These are phyloP conservation scores for Phytopythium kandeliae DNA, from an alignment of 352 stramenopile species.

Conservation along the genomic window DNA sequence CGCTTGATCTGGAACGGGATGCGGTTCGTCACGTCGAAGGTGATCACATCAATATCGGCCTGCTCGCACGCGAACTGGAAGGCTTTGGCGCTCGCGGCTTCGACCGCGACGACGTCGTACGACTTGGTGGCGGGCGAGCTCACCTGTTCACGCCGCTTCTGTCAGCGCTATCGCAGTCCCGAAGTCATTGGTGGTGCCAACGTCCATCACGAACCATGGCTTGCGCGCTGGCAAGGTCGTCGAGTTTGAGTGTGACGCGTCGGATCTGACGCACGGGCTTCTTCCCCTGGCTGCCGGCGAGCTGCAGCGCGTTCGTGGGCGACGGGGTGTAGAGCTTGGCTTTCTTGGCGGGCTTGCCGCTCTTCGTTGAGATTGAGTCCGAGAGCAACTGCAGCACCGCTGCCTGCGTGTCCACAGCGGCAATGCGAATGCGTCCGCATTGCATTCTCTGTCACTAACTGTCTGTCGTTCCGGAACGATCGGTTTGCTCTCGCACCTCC, in stretches of 20 bases:
- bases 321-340: conserved; percentile 53
- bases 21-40: conserved; percentile 75
- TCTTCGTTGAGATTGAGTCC: conserved; percentile 5
- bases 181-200: background rate
- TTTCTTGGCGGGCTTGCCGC: conserved; percentile 48
- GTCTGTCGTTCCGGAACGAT: too few species aligned
- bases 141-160: conserved; percentile 25
- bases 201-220: conserved; percentile 38
- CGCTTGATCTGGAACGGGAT: conserved; percentile 76
- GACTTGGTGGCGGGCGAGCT: conserved; percentile 45
- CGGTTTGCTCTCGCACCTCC: conserved; percentile 12
- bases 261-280: conserved; percentile 47
- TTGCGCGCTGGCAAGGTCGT: conserved; percentile 62
- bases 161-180: too few species aligned
- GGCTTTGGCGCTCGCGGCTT: conserved; percentile 55
- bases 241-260: conserved; percentile 68
- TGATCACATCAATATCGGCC: conserved; percentile 73
- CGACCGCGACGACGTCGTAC: conserved; percentile 76
- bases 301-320: conserved; percentile 31
- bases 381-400: background rate
- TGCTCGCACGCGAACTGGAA: conserved; percentile 85
- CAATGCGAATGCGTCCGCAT: too few species aligned
- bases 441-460: too few species aligned
- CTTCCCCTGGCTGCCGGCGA: conserved; percentile 19
- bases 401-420: background rate